A percentile compares a stretch with the other conserved stretches of the same genome.
Evolutionary conservation across 2,329 filamentous ascomycete species (phyloP).

Genomic region (Aureobasidium namibiae): DNA sequence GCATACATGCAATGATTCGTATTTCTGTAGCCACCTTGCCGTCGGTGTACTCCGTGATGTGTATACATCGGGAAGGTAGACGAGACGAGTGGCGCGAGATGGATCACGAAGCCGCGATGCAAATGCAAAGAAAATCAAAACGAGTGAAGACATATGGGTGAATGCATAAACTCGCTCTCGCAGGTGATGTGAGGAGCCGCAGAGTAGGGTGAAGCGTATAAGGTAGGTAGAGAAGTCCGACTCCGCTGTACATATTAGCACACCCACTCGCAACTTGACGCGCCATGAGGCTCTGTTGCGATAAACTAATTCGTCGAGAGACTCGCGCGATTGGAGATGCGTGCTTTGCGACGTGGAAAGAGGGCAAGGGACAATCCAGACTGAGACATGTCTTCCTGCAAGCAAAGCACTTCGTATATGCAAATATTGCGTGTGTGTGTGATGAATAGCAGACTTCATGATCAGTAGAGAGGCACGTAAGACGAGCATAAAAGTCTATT

Average conservation of each 20-base stretch:
- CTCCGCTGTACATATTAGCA: not conserved
- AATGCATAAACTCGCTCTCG: not conserved
- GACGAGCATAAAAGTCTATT: constrained; percentile 1
- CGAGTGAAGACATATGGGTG: not conserved
- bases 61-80: constrained; percentile 1
- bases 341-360: not conserved
- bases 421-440: not conserved
- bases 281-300: not conserved
- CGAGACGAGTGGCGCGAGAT: not conserved
- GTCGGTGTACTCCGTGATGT: not conserved
- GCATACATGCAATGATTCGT: not conserved
- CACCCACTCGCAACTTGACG: not conserved
- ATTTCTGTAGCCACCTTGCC: not conserved
- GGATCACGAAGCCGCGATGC: not conserved
- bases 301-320: not conserved
- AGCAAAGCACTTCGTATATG: not conserved
- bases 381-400: not conserved
- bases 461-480: not conserved
- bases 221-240: not conserved
- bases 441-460: not conserved
- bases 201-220: not conserved
- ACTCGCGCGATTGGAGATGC: not conserved
- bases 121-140: not conserved
- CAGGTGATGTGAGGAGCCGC: not conserved
- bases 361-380: not conserved